Conservation (phyloP, 2,329 filamentous ascomycete species). For the Colletotrichum karsti region DNA sequence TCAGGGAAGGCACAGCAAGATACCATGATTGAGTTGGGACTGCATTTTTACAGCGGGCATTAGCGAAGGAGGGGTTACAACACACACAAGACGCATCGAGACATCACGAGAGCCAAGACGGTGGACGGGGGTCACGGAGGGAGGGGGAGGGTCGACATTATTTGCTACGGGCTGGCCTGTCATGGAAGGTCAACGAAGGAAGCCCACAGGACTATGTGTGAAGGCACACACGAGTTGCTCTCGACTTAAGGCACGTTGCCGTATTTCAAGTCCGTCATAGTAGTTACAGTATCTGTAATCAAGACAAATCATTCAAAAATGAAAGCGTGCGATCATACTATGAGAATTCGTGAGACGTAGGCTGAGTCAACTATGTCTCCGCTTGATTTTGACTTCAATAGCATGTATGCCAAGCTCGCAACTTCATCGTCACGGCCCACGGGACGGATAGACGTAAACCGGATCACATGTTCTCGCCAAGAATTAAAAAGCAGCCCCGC, state of each 20-base stretch:
- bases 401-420: no score
- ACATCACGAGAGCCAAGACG: neutral
- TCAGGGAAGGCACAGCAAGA: constrained; percentile 15
- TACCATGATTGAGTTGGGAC: constrained; percentile 21
- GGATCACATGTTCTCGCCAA: no score
- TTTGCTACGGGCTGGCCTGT: neutral
- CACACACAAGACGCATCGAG: neutral
- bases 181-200: neutral
- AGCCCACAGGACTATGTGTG: neutral
- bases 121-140: neutral
- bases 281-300: constrained; percentile 1
- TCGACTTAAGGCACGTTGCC: neutral
- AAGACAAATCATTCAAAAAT: neutral
- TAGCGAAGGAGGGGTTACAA: neutral
- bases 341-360: no score
- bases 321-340: neutral
- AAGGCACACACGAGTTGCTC: neutral
- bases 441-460: no score
- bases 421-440: no score
- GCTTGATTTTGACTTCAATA: no score
- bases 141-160: neutral
- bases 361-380: no score
- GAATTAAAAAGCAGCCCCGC: no score
- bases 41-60: neutral
- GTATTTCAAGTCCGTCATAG: neutral